phyloP scores from a whole-genome alignment of 257 asterid genomes.

The Capsicum baccatum region DNA sequence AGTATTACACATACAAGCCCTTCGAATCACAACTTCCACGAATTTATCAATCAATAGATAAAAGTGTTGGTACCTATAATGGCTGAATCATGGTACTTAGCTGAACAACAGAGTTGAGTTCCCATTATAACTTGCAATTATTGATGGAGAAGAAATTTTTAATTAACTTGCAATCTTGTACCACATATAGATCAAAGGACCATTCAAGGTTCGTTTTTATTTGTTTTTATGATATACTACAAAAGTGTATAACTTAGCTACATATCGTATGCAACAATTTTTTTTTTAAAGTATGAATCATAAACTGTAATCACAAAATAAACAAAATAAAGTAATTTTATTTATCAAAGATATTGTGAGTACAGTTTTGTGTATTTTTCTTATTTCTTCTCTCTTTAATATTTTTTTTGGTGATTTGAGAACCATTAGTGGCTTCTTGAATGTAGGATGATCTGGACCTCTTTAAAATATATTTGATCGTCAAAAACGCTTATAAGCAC shows the following conservation, averaged over 20 bases:
- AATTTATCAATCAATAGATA: not conserved
- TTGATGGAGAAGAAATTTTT: not conserved
- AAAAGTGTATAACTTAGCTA: not conserved
- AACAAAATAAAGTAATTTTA: no score
- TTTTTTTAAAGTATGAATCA: not conserved
- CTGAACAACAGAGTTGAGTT: not conserved
- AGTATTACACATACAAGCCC: not conserved
- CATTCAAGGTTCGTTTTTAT: not conserved
- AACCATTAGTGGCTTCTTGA: no score
- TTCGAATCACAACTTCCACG: not conserved
- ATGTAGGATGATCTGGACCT: not conserved
- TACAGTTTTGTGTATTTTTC: no score
- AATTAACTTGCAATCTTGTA: not conserved
- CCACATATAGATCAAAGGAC: not conserved
- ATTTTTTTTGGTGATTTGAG: no score
- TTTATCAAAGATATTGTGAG: no score
- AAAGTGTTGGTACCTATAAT: not conserved
- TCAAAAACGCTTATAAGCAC: not conserved
- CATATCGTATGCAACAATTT: not conserved
- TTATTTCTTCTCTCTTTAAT: no score
- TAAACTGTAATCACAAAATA: not conserved
- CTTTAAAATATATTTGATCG: no score
- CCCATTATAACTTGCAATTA: not conserved
- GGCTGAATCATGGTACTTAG: not conserved
- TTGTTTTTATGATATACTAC: no score